phyloP scores from a whole-genome alignment of 176 grass and related monocot species.

The Dendrocalamus sinicus region DNA sequence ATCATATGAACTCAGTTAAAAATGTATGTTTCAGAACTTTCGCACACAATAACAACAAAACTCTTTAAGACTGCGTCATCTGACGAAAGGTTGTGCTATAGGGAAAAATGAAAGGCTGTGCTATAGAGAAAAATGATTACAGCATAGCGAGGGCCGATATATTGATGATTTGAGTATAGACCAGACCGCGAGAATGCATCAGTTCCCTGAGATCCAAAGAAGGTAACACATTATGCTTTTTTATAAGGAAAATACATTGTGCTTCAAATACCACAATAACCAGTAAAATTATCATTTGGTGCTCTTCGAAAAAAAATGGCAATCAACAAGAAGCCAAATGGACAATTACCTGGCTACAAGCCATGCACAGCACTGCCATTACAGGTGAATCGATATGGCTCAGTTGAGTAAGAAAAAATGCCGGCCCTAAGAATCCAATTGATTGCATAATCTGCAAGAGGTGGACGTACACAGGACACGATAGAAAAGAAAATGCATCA shows the following conservation, averaged over 20 bases:
- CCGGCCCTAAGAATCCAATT: conserved; percentile 94
- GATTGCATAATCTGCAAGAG: conserved; percentile 94
- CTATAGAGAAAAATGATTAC: conserved; percentile 47
- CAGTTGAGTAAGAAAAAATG: conserved; percentile 93
- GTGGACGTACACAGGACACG: background rate
- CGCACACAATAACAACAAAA: background rate
- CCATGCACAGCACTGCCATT: conserved; percentile 94
- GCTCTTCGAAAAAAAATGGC: too few species aligned
- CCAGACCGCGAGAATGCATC: conserved; percentile 47
- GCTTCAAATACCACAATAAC: too few species aligned
- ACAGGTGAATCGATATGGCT: conserved; percentile 77
- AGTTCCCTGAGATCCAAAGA: too few species aligned
- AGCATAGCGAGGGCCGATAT: conserved; percentile 89
- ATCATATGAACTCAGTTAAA: background rate
- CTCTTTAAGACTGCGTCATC: background rate
- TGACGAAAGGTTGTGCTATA: too few species aligned
- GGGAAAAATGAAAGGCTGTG: background rate
- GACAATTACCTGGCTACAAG: conserved; percentile 76
- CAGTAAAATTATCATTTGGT: too few species aligned
- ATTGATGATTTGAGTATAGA: conserved; percentile 96
- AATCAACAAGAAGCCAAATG: background rate
- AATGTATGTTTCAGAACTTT: background rate
- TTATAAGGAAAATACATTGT: too few species aligned
- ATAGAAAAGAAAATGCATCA: too few species aligned
- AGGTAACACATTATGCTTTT: too few species aligned